Conservation (phyloP, 1,139 yeast genomes). For the Maudiozyma humilis region DNA sequence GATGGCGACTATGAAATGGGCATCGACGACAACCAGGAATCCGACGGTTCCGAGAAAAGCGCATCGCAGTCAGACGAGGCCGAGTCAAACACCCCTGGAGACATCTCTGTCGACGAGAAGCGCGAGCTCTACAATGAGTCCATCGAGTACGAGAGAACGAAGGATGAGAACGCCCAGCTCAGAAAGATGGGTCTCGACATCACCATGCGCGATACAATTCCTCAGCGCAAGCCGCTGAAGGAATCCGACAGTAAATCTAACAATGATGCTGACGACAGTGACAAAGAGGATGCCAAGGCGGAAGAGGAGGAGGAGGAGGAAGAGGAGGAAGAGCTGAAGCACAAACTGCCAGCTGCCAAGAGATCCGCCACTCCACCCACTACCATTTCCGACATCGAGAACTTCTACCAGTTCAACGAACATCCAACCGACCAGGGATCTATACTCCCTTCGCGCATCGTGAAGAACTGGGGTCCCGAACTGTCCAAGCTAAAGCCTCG, state of each 20-base stretch:
- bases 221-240: slow-evolving; percentile 10
- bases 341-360: slow-evolving; percentile 27
- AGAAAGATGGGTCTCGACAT: slow-evolving; percentile 6
- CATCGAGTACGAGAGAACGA: slow-evolving; percentile 13
- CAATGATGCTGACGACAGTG: slow-evolving; percentile 17
- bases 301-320: slow-evolving; percentile 18
- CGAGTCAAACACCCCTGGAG: neutral
- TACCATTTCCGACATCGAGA: slow-evolving; percentile 39
- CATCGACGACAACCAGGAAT: neutral
- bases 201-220: slow-evolving; percentile 2
- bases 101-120: slow-evolving; percentile 8
- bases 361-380: slow-evolving; percentile 37
- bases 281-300: slow-evolving; percentile 18
- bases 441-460: slow-evolving; percentile 44
- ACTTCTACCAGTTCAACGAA: slow-evolving; percentile 48
- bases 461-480: slow-evolving; percentile 53
- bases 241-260: too few species aligned
- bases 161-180: slow-evolving; percentile 9
- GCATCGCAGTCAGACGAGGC: neutral
- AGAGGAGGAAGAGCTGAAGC: slow-evolving; percentile 25
- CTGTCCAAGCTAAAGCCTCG: slow-evolving; percentile 45
- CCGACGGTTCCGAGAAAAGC: slow-evolving; percentile 3
- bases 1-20: slow-evolving; percentile 1
- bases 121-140: slow-evolving; percentile 10
- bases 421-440: slow-evolving; percentile 48